Conservation (phyloP, 805 yeast species). For the Maudiozyma bulderi region DNA sequence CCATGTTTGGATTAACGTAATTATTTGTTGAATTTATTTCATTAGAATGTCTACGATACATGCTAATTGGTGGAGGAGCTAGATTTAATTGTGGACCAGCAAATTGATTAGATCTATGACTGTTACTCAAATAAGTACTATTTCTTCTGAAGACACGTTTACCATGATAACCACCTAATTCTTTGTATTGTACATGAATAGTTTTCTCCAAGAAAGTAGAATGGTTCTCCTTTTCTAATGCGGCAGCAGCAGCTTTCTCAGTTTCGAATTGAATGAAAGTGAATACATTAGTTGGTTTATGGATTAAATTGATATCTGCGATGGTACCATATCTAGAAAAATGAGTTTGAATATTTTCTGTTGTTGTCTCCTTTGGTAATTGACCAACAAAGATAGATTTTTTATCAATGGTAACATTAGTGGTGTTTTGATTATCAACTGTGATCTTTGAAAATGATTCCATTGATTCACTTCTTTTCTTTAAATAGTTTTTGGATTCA, state of each 20-base stretch:
- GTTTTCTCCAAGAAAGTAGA: conserved; percentile 62
- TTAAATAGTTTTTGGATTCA: background rate
- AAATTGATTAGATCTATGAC: conserved; percentile 7
- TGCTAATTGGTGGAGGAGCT: conserved; percentile 78
- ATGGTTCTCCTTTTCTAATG: conserved; percentile 80
- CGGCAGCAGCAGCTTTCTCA: conserved; percentile 73
- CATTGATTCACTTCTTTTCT: no score
- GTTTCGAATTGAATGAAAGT: conserved; percentile 62
- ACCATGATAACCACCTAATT: conserved; percentile 30
- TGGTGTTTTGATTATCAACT: background rate
- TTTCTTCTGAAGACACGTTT: conserved; percentile 20
- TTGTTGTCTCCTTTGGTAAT: conserved; percentile 44
- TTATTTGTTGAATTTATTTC: background rate
- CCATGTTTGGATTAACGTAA: background rate
- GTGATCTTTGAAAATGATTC: background rate
- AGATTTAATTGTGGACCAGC: conserved; percentile 37
- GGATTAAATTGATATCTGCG: conserved; percentile 43
- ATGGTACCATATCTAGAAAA: conserved; percentile 63
- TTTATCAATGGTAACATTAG: conserved; percentile 45
- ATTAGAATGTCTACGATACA: conserved; percentile 36
- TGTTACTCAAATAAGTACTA: conserved; percentile 10
- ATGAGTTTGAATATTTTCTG: conserved; percentile 45
- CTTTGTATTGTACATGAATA: conserved; percentile 79
- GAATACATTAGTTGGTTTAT: conserved; percentile 44
- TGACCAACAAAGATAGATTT: conserved; percentile 75